Conservation (phyloP, 306 rosid species). For the Erythrophleum fordii region DNA sequence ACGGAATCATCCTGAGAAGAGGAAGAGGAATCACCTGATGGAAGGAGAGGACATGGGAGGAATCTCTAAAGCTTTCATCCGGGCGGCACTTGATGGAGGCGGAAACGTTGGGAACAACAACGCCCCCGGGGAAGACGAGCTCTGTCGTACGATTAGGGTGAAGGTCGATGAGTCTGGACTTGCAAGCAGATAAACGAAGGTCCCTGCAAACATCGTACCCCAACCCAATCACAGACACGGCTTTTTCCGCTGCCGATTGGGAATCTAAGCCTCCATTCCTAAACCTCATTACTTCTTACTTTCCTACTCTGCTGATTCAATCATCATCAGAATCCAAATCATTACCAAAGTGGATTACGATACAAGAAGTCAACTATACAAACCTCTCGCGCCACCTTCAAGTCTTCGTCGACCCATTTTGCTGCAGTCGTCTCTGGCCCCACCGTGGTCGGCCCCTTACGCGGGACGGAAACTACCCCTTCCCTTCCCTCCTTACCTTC, state of each 20-base stretch:
- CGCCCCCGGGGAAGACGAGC: constrained; percentile 60
- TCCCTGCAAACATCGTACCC: constrained; percentile 66
- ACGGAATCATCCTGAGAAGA: no score
- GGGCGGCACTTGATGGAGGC: constrained; percentile 63
- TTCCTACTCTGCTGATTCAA: not conserved
- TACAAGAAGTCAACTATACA: not conserved
- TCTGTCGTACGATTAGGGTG: constrained; percentile 46
- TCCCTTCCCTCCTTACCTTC: not conserved
- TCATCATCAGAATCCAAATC: not conserved
- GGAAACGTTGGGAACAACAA: constrained; percentile 53
- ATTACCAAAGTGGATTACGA: not conserved
- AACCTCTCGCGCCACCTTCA: not conserved
- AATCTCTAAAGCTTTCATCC: constrained; percentile 66
- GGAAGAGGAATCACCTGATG: constrained; percentile 43
- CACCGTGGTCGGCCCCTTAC: not conserved
- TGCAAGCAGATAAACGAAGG: constrained; percentile 52
- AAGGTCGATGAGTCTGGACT: constrained; percentile 52
- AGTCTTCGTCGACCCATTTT: not conserved
- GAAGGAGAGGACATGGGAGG: constrained; percentile 65
- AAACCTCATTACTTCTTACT: constrained; percentile 20
- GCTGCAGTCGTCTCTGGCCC: not conserved
- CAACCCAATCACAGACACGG: constrained; percentile 59
- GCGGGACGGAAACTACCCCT: not conserved
- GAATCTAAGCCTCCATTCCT: constrained; percentile 40
- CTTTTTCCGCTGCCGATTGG: constrained; percentile 59